phyloP scores from a whole-genome alignment of 345 rosid genomes.

The Clarkia xantiana region DNA sequence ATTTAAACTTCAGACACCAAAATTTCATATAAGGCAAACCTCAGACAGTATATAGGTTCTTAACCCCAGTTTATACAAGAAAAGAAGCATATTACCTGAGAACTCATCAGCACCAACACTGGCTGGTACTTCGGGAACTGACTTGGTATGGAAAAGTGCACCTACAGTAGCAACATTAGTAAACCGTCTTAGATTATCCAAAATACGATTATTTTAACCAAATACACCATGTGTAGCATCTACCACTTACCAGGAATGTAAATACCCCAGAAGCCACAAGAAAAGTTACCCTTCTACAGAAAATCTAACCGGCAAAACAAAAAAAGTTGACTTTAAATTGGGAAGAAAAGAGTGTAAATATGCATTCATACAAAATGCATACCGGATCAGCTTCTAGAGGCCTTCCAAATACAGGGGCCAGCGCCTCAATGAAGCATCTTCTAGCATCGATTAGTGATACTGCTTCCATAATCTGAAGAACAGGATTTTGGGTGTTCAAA shows the following conservation, averaged over 20 bases:
- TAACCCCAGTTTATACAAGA: too few relatives aligned
- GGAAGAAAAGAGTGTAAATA: conserved; percentile 5
- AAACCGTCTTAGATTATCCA: neutral
- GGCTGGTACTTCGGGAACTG: conserved; percentile 90
- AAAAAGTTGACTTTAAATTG: conserved; percentile 12
- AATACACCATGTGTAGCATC: neutral
- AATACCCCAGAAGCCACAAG: conserved; percentile 61
- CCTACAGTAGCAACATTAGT: conserved; percentile 27
- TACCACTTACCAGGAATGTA: conserved; percentile 50
- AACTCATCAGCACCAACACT: conserved; percentile 64
- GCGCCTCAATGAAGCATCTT: conserved; percentile 67
- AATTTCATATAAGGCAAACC: too few relatives aligned
- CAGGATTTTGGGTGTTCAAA: neutral
- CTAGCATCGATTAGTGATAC: conserved; percentile 48
- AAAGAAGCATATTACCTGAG: conserved; percentile 34
- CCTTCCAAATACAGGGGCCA: conserved; percentile 57
- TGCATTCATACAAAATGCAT: conserved; percentile 13
- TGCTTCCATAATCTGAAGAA: conserved; percentile 56
- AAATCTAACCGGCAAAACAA: conserved; percentile 53
- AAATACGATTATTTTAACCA: neutral
- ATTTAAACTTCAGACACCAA: too few relatives aligned
- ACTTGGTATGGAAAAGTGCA: conserved; percentile 47
- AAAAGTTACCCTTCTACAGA: conserved; percentile 63
- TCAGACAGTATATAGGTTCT: too few relatives aligned
- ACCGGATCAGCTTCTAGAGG: conserved; percentile 91